phyloP scores from a whole-genome alignment of 2,329 filamentous ascomycete genomes.

The Talaromyces sp. region DNA sequence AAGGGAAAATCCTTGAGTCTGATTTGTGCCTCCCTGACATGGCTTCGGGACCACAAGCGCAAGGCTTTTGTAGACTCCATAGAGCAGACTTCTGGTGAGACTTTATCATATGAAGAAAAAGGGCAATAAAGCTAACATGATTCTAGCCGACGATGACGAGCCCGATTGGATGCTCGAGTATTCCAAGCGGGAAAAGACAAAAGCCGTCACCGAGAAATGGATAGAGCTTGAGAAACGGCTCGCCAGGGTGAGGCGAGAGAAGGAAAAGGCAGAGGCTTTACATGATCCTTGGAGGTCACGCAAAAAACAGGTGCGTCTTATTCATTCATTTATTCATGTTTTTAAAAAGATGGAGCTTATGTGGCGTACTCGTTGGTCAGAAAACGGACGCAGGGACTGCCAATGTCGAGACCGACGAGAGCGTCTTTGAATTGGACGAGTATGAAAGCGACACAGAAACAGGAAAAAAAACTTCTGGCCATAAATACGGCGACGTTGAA shows the following conservation, averaged over 20 bases:
- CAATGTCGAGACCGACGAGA: conserved; percentile 46
- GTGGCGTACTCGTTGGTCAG: conserved; percentile 13
- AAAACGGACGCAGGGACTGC: conserved; percentile 18
- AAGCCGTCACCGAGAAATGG: conserved; percentile 60
- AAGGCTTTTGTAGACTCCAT: conserved; percentile 49
- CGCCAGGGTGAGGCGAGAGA: conserved; percentile 54
- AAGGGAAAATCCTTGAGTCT: conserved; percentile 86
- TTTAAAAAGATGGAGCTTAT: neutral
- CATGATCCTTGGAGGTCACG: conserved; percentile 41
- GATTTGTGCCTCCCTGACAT: conserved; percentile 82
- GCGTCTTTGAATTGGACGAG: conserved; percentile 69
- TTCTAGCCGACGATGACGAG: conserved; percentile 54
- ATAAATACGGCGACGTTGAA: conserved; percentile 25
- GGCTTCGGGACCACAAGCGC: conserved; percentile 79
- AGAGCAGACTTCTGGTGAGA: conserved; percentile 40
- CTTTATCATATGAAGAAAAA: neutral
- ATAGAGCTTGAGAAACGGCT: conserved; percentile 70
- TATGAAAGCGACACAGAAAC: conserved; percentile 60
- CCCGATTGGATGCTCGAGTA: conserved; percentile 81
- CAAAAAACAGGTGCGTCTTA: conserved; percentile 39
- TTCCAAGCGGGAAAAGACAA: conserved; percentile 61
- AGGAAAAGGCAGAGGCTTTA: conserved; percentile 51
- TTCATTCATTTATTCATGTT: no score
- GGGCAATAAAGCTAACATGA: neutral
- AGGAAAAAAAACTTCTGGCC: conserved; percentile 17